A percentile compares a stretch with the other conserved stretches of the same genome.
These are phyloP conservation scores for Elongisporangium prolatum DNA, from an alignment of 352 stramenopile genomes.

Conservation along the genomic window DNA sequence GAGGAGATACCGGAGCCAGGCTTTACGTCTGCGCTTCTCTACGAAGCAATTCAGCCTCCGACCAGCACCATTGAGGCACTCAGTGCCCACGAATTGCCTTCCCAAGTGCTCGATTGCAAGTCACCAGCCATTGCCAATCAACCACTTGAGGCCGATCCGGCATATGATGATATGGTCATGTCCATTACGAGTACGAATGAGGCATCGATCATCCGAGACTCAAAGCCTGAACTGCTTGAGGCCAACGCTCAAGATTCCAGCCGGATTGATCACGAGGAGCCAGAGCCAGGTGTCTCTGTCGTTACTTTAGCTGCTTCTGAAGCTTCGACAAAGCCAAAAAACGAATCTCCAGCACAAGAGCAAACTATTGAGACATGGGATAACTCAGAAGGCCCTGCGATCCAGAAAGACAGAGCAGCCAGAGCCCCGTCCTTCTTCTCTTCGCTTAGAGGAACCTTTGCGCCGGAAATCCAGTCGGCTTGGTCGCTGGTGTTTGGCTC, in stretches of 20 bases:
- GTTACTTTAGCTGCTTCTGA: neutral
- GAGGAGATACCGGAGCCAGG: neutral
- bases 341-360: neutral
- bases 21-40: conserved; percentile 12
- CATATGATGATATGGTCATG: too few relatives aligned
- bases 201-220: too few relatives aligned
- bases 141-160: neutral
- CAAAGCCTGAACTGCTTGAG: neutral
- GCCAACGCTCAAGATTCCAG: neutral
- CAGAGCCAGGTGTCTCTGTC: neutral
- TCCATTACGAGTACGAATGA: neutral
- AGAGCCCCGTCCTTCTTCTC: conserved; percentile 1
- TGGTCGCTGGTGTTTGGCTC: conserved; percentile 58
- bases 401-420: neutral
- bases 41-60: neutral
- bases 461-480: conserved; percentile 27
- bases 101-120: neutral
- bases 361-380: neutral
- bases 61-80: neutral
- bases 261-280: neutral
- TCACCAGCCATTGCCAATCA: neutral
- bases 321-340: neutral
- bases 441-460: conserved; percentile 27
- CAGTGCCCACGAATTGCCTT: neutral
- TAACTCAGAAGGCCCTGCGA: neutral